Conservation (phyloP, 2,329 filamentous ascomycete genomes). For the Pyrenophora graminea region DNA sequence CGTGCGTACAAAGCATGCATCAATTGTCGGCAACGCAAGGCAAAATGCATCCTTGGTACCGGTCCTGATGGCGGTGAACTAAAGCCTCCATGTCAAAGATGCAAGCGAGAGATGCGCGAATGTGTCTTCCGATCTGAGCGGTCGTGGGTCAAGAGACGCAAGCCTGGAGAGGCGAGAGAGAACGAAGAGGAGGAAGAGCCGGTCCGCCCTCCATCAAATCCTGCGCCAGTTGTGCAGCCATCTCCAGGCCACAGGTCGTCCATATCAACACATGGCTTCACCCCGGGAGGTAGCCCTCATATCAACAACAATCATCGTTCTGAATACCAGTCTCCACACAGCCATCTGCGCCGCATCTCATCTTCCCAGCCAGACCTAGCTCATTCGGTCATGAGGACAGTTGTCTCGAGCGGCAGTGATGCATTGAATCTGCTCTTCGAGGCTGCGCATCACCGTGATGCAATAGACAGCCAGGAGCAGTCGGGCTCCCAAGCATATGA, state of each 20-base stretch:
- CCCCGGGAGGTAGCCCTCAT: slow-evolving; percentile 34
- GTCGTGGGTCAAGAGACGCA: slow-evolving; percentile 46
- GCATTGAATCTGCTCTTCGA: slow-evolving; percentile 59
- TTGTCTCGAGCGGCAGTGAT: slow-evolving; percentile 60
- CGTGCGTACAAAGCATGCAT: slow-evolving; percentile 61
- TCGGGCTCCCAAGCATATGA: slow-evolving; percentile 46
- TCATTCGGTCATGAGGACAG: slow-evolving; percentile 52
- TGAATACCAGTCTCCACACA: slow-evolving; percentile 37
- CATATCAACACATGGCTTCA: slow-evolving; percentile 30
- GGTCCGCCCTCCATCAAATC: slow-evolving; percentile 14
- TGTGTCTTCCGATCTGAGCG: slow-evolving; percentile 52
- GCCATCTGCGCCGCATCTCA: slow-evolving; percentile 38
- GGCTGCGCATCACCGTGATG: slow-evolving; percentile 50
- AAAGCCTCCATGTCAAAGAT: slow-evolving; percentile 53
- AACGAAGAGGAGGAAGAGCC: slow-evolving; percentile 26
- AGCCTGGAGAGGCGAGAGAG: slow-evolving; percentile 36
- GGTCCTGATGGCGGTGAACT: slow-evolving; percentile 49
- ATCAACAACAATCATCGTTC: slow-evolving; percentile 28
- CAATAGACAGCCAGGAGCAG: slow-evolving; percentile 40
- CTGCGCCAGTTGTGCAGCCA: slow-evolving; percentile 15
- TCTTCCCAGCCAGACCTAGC: slow-evolving; percentile 43
- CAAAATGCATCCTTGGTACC: slow-evolving; percentile 56
- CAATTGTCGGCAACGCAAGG: slow-evolving; percentile 57
- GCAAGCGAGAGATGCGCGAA: slow-evolving; percentile 56
- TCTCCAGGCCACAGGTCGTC: slow-evolving; percentile 32